phyloP scores from a whole-genome alignment of 208 protist species.

The Phytomonas francai region DNA sequence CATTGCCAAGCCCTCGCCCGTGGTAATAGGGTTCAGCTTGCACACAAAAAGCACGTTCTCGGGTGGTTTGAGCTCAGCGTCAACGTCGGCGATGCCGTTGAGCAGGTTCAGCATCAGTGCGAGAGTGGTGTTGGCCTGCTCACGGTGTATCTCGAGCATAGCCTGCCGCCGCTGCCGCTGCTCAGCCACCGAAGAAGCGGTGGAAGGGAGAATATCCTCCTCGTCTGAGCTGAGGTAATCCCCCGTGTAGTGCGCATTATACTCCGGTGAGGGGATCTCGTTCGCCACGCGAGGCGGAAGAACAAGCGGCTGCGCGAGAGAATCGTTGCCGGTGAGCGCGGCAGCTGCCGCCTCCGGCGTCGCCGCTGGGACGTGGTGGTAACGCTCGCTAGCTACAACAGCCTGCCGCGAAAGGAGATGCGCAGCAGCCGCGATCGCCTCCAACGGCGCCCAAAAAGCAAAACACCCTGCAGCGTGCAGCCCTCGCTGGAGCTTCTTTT shows the following conservation, averaged over 20 bases:
- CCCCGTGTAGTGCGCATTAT: conserved; percentile 58
- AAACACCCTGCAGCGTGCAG: conserved; percentile 44
- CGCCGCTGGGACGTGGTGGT: not conserved
- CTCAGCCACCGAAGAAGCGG: not conserved
- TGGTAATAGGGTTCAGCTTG: conserved; percentile 96
- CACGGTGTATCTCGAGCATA: conserved; percentile 27
- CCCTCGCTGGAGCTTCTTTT: conserved; percentile 3
- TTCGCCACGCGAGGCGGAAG: not conserved
- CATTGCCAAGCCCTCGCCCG: conserved; percentile 90
- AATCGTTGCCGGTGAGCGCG: conserved; percentile 4
- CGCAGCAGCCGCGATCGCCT: conserved; percentile 22
- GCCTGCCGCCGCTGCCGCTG: conserved; percentile 14
- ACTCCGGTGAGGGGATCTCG: conserved; percentile 23
- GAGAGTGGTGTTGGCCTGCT: conserved; percentile 60
- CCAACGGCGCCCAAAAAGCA: conserved; percentile 31
- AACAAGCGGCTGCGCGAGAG: not conserved
- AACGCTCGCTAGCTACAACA: not conserved
- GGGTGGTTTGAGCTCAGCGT: conserved; percentile 88
- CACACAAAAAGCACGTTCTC: conserved; percentile 99
- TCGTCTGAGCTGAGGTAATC: conserved; percentile 71
- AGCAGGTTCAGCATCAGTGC: conserved; percentile 93
- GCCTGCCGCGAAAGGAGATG: conserved; percentile 15
- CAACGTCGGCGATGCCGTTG: conserved; percentile 91
- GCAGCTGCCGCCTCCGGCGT: conserved; percentile 8
- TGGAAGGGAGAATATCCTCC: conserved; percentile 19